Evolutionary conservation across 75 land plant genomes (phyloP).

Genomic region (Adiantum capillusveneris): DNA sequence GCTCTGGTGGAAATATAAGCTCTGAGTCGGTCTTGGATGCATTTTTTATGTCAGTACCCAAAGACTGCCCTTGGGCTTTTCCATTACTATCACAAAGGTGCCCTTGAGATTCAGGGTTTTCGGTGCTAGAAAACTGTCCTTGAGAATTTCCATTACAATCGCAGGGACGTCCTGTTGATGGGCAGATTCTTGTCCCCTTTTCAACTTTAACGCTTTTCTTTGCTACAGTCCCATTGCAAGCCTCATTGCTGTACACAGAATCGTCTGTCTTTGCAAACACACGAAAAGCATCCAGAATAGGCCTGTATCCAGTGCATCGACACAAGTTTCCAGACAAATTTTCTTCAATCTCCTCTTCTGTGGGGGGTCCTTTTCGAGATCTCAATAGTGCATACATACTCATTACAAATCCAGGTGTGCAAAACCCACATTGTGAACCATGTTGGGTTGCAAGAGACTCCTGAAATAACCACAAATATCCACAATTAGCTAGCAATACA

Average conservation of each 20-base stretch:
- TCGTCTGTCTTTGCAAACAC: conserved; percentile 84
- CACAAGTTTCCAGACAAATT: conserved; percentile 66
- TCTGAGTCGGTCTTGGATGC: conserved; percentile 19
- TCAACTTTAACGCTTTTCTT: not conserved
- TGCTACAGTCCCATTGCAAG: conserved; percentile 8
- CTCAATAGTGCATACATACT: conserved; percentile 89
- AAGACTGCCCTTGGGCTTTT: not conserved
- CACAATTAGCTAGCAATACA: too few relatives aligned
- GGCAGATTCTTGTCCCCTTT: conserved; percentile 41
- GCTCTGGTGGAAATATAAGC: conserved; percentile 88
- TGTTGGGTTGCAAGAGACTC: conserved; percentile 68
- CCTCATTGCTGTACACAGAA: conserved; percentile 38
- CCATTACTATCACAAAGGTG: conserved; percentile 67
- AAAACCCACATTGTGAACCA: conserved; percentile 99
- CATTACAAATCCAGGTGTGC: conserved; percentile 99
- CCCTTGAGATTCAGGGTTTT: too few relatives aligned
- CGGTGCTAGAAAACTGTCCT: not conserved
- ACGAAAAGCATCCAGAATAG: conserved; percentile 88
- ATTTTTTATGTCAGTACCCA: not conserved
- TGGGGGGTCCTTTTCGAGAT: conserved; percentile 54
- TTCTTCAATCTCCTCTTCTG: conserved; percentile 80
- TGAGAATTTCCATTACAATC: conserved; percentile 28
- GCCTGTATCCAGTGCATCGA: conserved; percentile 94
- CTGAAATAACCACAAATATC: conserved; percentile 35
- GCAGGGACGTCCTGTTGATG: conserved; percentile 88